Percentiles rank a stretch among this genome's conserved stretches.
phyloP scores from a whole-genome alignment of 768 basidiomycete genomes.

The Russula dissimulans region DNA sequence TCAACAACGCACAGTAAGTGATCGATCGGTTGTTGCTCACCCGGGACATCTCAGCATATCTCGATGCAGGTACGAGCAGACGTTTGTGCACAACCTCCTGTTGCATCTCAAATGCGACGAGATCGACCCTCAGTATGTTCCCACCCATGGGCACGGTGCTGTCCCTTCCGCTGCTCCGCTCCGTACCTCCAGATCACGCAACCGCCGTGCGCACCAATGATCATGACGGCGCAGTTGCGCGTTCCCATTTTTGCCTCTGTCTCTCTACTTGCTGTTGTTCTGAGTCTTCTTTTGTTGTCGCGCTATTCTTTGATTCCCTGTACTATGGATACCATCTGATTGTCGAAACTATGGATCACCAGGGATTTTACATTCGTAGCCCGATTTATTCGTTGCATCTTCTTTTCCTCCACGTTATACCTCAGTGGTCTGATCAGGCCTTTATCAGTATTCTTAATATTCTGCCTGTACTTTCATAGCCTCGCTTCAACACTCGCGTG shows the following conservation, averaged over 20 bases:
- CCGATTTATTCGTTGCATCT: neutral
- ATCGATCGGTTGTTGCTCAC: no score
- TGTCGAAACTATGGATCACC: neutral
- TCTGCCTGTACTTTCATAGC: no score
- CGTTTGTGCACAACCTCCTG: constrained; percentile 79
- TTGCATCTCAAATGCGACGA: constrained; percentile 67
- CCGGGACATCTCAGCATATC: neutral
- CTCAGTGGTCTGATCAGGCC: no score
- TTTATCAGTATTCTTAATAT: no score
- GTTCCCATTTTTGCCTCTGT: neutral
- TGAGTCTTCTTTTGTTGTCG: neutral
- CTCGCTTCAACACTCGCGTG: no score
- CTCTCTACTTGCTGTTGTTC: neutral
- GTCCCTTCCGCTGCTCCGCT: constrained; percentile 35
- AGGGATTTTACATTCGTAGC: neutral
- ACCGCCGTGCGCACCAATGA: constrained; percentile 30
- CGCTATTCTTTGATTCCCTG: neutral
- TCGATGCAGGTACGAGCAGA: constrained; percentile 56
- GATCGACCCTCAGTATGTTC: constrained; percentile 70
- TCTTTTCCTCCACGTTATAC: no score
- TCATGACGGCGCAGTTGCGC: neutral
- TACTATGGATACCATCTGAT: constrained; percentile 9
- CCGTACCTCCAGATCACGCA: constrained; percentile 47
- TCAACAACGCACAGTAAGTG: constrained; percentile 83
- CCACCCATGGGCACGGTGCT: constrained; percentile 73